Conservation (phyloP, 192 early-diverging fungal species). For the Geranomyces variabilis region DNA sequence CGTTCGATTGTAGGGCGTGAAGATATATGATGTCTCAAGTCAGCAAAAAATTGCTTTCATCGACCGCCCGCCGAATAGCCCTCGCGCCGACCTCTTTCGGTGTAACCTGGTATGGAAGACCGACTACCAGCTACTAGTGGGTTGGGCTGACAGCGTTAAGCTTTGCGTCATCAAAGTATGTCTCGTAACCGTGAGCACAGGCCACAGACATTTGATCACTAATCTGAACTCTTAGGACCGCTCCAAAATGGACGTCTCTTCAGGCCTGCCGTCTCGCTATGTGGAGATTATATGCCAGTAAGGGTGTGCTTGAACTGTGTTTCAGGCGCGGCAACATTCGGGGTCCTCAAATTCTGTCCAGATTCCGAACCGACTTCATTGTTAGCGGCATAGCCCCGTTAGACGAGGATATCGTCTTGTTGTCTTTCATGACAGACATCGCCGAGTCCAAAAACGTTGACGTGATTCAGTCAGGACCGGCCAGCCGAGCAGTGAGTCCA, state of each 20-base stretch:
- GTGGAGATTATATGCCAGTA: slow-evolving; percentile 65
- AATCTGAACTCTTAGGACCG: slow-evolving; percentile 37
- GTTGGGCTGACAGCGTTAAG: slow-evolving; percentile 94
- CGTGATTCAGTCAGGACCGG: slow-evolving; percentile 34
- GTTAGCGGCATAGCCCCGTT: slow-evolving; percentile 90
- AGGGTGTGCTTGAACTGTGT: neutral
- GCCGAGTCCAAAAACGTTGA: slow-evolving; percentile 61
- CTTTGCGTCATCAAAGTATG: slow-evolving; percentile 73
- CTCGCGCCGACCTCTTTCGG: slow-evolving; percentile 80
- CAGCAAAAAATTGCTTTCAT: slow-evolving; percentile 82
- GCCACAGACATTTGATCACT: neutral
- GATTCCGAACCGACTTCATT: slow-evolving; percentile 78
- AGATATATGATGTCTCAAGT: slow-evolving; percentile 74
- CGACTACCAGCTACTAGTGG: slow-evolving; percentile 77
- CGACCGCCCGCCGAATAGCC: slow-evolving; percentile 74
- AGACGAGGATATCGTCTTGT: slow-evolving; percentile 66
- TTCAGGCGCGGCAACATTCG: too few species aligned
- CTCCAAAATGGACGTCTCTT: slow-evolving; percentile 46
- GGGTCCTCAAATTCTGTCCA: slow-evolving; percentile 22
- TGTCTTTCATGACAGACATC: slow-evolving; percentile 68
- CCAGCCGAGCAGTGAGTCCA: slow-evolving; percentile 17
- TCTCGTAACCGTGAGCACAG: neutral
- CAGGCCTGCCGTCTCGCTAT: slow-evolving; percentile 56
- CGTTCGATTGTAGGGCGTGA: slow-evolving; percentile 38
- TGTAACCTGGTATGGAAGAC: slow-evolving; percentile 88